Conservation (phyloP, 176 grass and related monocot genomes). For the Carex parvula region DNA sequence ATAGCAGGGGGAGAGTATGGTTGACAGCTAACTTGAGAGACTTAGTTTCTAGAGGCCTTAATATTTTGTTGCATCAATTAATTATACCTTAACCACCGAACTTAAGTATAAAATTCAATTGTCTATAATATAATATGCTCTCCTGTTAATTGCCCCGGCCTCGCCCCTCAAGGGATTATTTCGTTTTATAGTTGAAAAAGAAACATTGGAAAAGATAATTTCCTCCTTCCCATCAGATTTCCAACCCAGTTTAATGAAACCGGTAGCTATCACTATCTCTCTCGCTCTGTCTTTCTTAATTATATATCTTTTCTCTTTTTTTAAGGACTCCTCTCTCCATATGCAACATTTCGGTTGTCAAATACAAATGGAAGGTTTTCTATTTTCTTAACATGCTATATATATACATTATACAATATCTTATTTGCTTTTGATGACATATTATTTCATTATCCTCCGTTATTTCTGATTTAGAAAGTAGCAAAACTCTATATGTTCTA, state of each 20-base stretch:
- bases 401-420: too few species aligned
- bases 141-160: not conserved
- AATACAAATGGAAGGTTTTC: not conserved
- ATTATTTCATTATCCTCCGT: not conserved
- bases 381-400: not conserved
- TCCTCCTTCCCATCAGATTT: not conserved
- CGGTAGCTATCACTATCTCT: conserved; percentile 15
- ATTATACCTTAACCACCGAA: conserved; percentile 19
- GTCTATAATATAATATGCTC: not conserved
- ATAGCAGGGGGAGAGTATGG: not conserved
- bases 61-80: conserved; percentile 19
- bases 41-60: conserved; percentile 50
- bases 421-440: too few species aligned
- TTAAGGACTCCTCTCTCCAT: not conserved
- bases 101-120: not conserved
- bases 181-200: not conserved
- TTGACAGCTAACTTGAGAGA: conserved; percentile 59
- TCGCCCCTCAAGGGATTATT: conserved; percentile 4
- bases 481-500: not conserved
- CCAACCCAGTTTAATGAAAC: conserved; percentile 7
- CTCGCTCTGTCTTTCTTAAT: not conserved
- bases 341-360: not conserved
- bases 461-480: too few species aligned
- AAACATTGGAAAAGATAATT: not conserved
- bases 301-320: too few species aligned